Evolutionary conservation across 129 eudicot species (phyloP).

Genomic region (Kitagawia praeruptora): DNA sequence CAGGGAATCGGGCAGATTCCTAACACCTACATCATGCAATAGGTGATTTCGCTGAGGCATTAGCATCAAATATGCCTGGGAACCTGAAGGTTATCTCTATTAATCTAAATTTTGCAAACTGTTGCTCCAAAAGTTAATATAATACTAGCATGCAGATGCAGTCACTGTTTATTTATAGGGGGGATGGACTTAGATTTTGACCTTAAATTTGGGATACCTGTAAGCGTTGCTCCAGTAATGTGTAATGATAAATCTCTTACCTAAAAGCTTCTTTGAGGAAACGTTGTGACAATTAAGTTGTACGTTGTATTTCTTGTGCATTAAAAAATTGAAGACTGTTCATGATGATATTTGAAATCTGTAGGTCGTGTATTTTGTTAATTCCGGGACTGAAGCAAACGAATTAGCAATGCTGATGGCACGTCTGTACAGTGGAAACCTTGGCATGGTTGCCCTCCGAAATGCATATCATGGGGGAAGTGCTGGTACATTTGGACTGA

Average conservation of each 20-base stretch:
- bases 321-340: not conserved
- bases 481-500: constrained; percentile 77
- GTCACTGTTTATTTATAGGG: not conserved
- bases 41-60: constrained; percentile 91
- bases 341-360: constrained; percentile 10
- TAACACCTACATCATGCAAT: constrained; percentile 97
- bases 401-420: constrained; percentile 97
- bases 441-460: constrained; percentile 75
- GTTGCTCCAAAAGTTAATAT: not conserved
- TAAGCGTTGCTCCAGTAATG: not conserved
- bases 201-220: not conserved
- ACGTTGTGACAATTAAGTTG: not conserved
- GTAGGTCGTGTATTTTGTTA: constrained; percentile 97
- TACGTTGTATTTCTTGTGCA: not conserved
- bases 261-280: not conserved
- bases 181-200: not conserved
- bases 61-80: constrained; percentile 96
- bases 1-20: no score
- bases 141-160: not conserved
- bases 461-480: constrained; percentile 99
- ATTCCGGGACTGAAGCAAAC: constrained; percentile 98
- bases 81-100: constrained; percentile 57
- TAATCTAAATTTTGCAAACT: not conserved
- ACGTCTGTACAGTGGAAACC: constrained; percentile 75
- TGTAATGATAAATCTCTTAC: not conserved